phyloP scores from a whole-genome alignment of 2,329 filamentous ascomycete genomes.

The Botrytis galanthina region DNA sequence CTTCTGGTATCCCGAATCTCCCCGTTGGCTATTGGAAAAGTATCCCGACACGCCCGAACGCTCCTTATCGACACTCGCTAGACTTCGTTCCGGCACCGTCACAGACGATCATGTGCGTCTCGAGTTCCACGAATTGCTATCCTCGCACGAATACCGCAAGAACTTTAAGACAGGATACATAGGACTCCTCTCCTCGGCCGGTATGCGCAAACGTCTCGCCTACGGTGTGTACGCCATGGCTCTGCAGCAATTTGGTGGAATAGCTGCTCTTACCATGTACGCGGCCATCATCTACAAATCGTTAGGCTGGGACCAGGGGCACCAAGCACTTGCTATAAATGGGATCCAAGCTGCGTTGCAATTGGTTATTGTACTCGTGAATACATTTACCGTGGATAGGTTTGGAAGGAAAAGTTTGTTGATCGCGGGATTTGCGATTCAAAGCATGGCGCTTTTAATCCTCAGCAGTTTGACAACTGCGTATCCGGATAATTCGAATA shows the following conservation, averaged over 20 bases:
- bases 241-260: constrained; percentile 69
- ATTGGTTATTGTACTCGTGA: constrained; percentile 60
- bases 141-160: constrained; percentile 67
- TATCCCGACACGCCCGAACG: constrained; percentile 57
- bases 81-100: constrained; percentile 61
- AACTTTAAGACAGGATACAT: constrained; percentile 58
- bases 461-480: constrained; percentile 42
- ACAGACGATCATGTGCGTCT: constrained; percentile 66
- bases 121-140: constrained; percentile 64
- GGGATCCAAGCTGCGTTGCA: constrained; percentile 68
- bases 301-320: constrained; percentile 55
- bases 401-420: constrained; percentile 69
- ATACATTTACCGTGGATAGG: constrained; percentile 69
- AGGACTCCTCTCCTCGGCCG: constrained; percentile 68
- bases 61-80: constrained; percentile 55
- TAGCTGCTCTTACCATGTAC: constrained; percentile 71
- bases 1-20: constrained; percentile 64
- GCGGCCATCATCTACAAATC: constrained; percentile 68
- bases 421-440: constrained; percentile 55
- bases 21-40: constrained; percentile 63
- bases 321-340: constrained; percentile 69
- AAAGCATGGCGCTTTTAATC: constrained; percentile 41
- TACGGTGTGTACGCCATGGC: constrained; percentile 66
- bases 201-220: constrained; percentile 63
- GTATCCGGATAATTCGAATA: constrained; percentile 42